Evolutionary conservation across 495 filamentous ascomycete species (phyloP), one percentile per base, ranked within the genome.

Genomic region (Lasiosphaeria hispida): DNA sequence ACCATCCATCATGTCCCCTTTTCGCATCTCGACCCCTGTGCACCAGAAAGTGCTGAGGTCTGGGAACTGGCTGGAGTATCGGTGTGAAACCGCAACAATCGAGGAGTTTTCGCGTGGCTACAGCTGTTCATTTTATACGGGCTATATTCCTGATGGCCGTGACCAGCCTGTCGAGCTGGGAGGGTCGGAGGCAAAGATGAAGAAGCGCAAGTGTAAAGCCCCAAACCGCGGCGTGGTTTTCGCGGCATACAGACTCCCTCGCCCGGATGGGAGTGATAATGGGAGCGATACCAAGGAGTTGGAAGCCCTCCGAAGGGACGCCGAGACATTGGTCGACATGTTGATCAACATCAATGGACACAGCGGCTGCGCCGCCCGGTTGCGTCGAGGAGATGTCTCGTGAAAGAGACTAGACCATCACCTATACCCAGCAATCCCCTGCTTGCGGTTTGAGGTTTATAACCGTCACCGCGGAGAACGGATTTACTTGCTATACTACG

Each of bases 191-290:
- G 18, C 23, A 17, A 38, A 49, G 30, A 7, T 33, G 8, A 59
- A 54, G 48, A 55, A 59, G 40, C 51, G 33, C 14, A 49, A 48
- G 37, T 43, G 39, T 1, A 53, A 38, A 37, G 43, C 41, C 1
- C 33, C 59, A 15, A 69, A 76, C 55, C 69, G 73, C 41, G 75
- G 75, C 17, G 67, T 77, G 34, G 66, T 77, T 3, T 77, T 77
- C 44, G 71, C 72, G 0, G 75, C 74, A 1, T 76, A 75, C 51
- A 58, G 70, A 4, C 64, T 67, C 18, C 65, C 69, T 34, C 51
- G 49, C 15, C 13, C 52, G 9, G 62, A 66, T 35, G 54, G 58
- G 38, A 44, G 44, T 18, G 45, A 36, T 36, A 23, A 54, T 17
- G 36, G 40, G 44, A 66, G 55, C 47, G 33, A 51, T 44, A 4